These are phyloP conservation scores for Darksidea phi DNA, from an alignment of 495 filamentous ascomycete species.

Conservation along the genomic window DNA sequence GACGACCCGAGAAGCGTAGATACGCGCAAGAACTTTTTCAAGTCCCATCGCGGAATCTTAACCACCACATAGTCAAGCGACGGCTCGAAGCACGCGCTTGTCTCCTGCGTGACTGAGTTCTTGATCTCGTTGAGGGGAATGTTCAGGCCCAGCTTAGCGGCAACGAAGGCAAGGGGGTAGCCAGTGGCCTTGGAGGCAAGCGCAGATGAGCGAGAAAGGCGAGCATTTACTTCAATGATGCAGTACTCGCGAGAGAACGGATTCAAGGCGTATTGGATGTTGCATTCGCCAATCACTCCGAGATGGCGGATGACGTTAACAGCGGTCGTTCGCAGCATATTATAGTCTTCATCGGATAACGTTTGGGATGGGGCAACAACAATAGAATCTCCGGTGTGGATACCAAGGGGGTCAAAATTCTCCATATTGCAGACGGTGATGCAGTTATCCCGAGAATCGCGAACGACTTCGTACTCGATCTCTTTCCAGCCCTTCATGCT, in stretches of 20 bases:
- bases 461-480: constrained; percentile 95
- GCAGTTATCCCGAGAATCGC: constrained; percentile 92
- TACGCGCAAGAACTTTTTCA: constrained; percentile 97
- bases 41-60: constrained; percentile 97
- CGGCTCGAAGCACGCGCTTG: constrained; percentile 98
- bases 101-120: constrained; percentile 94
- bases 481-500: constrained; percentile 99
- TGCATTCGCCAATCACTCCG: constrained; percentile 95
- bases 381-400: constrained; percentile 96
- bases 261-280: constrained; percentile 95
- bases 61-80: constrained; percentile 98
- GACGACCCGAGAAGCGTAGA: constrained; percentile 93
- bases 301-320: constrained; percentile 96
- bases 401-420: constrained; percentile 95
- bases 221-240: constrained; percentile 97
- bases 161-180: constrained; percentile 94
- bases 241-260: constrained; percentile 93
- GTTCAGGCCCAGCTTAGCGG: constrained; percentile 89
- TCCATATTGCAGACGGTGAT: constrained; percentile 99
- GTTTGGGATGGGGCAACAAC: constrained; percentile 96
- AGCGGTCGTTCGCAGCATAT: constrained; percentile 95
- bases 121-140: constrained; percentile 96
- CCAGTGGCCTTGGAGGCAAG: constrained; percentile 97
- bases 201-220: constrained; percentile 93
- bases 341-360: constrained; percentile 93